Conservation (phyloP, 2,329 filamentous ascomycete genomes). For the Paracorniculantispora psalliotae region DNA sequence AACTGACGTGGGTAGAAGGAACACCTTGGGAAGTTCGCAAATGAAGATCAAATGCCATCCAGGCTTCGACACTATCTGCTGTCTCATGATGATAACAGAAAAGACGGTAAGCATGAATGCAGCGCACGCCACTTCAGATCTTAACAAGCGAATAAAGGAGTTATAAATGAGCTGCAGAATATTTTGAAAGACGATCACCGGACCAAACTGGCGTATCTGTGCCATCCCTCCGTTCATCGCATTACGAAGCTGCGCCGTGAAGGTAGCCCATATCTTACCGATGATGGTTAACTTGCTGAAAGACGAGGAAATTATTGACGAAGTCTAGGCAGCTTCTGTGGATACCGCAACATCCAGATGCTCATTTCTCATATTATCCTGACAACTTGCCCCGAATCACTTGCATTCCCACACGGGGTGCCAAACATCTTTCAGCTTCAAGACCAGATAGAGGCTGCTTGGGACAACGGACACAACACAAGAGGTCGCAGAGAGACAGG, state of each 20-base stretch:
- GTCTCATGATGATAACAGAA: slow-evolving; percentile 50
- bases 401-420: slow-evolving; percentile 55
- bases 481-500: slow-evolving; percentile 76
- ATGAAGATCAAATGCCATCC: slow-evolving; percentile 69
- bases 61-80: slow-evolving; percentile 61
- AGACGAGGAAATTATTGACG: neutral
- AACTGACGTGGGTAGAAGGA: neutral
- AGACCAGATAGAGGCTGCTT: slow-evolving; percentile 79
- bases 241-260: slow-evolving; percentile 78
- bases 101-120: slow-evolving; percentile 38
- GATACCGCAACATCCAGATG: slow-evolving; percentile 94
- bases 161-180: slow-evolving; percentile 58
- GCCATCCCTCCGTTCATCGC: slow-evolving; percentile 69
- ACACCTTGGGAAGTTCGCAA: slow-evolving; percentile 66
- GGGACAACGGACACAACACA: slow-evolving; percentile 78
- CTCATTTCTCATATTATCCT: slow-evolving; percentile 72
- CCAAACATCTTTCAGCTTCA: slow-evolving; percentile 81
- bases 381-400: slow-evolving; percentile 49
- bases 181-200: slow-evolving; percentile 57
- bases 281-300: neutral
- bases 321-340: slow-evolving; percentile 74
- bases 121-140: neutral
- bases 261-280: slow-evolving; percentile 34
- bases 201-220: slow-evolving; percentile 72
- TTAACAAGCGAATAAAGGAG: slow-evolving; percentile 41